Conservation (phyloP, 352 stramenopile genomes). For the Globisporangium cederbergense region DNA sequence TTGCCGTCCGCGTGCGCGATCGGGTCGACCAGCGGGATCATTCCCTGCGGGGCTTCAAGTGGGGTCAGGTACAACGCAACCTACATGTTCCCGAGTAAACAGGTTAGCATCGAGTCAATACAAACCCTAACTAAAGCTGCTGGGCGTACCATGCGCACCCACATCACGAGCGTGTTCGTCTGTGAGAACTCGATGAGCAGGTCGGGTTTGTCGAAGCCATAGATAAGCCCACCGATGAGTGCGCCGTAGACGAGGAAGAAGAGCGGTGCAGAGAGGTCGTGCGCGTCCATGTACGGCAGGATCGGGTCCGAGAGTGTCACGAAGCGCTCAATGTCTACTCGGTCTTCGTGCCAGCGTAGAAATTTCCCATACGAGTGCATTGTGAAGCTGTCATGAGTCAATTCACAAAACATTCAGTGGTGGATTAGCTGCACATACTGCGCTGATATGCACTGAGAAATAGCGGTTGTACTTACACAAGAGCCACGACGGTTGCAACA, state of each 20-base stretch:
- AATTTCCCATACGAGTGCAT: slow-evolving; percentile 27
- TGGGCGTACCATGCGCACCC: slow-evolving; percentile 29
- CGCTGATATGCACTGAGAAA: not conserved
- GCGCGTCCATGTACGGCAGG: slow-evolving; percentile 19
- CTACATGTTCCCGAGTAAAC: not conserved
- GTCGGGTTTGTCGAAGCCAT: slow-evolving; percentile 30
- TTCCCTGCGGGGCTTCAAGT: slow-evolving; percentile 24
- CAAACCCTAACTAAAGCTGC: not conserved
- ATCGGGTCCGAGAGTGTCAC: slow-evolving; percentile 28
- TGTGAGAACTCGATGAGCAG: slow-evolving; percentile 32
- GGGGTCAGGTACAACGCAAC: slow-evolving; percentile 31
- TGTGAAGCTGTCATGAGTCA: slow-evolving; percentile 17
- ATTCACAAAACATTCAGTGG: too few species aligned
- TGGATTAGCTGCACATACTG: too few species aligned
- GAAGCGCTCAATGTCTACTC: slow-evolving; percentile 25
- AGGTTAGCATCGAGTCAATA: not conserved
- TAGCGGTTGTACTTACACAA: slow-evolving; percentile 6
- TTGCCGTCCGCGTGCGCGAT: slow-evolving; percentile 26
- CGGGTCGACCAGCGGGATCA: slow-evolving; percentile 28
- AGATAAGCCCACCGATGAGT: slow-evolving; percentile 22
- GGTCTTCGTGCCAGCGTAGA: slow-evolving; percentile 31
- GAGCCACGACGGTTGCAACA: not conserved
- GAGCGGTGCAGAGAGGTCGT: slow-evolving; percentile 27
- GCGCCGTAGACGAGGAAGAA: slow-evolving; percentile 31
- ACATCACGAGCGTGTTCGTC: slow-evolving; percentile 30